These are phyloP conservation scores for Neurospora crassa DNA, from an alignment of 2,329 filamentous ascomycete genomes.

Conservation along the genomic window DNA sequence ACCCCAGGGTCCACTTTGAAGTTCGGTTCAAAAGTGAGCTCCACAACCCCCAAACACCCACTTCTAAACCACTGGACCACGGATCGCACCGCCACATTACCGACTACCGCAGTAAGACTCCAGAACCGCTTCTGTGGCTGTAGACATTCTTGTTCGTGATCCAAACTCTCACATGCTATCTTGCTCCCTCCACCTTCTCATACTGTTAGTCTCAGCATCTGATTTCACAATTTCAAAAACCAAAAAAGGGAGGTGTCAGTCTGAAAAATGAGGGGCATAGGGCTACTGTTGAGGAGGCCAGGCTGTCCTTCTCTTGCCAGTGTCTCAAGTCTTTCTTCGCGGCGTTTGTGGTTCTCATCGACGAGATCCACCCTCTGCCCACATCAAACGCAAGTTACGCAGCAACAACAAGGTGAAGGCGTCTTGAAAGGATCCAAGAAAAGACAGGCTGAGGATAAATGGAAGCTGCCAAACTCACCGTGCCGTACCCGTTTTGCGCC, in stretches of 20 bases:
- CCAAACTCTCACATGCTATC: not conserved
- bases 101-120: not conserved
- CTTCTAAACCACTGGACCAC: not conserved
- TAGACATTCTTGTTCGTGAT: not conserved
- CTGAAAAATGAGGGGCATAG: not conserved
- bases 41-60: not conserved
- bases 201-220: not conserved
- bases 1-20: not conserved
- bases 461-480: constrained; percentile 42
- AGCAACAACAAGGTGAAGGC: not conserved
- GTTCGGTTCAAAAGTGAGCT: not conserved
- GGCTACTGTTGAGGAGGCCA: not conserved
- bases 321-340: not conserved
- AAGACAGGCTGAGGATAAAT: constrained; percentile 7
- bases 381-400: not conserved
- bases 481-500: constrained; percentile 84
- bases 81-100: not conserved
- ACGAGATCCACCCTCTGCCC: not conserved
- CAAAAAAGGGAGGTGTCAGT: not conserved
- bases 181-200: not conserved
- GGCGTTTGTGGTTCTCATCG: not conserved
- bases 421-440: not conserved
- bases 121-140: not conserved
- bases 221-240: not conserved
- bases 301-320: not conserved